These are phyloP conservation scores for Botrytis fragariae DNA, from an alignment of 2,329 filamentous ascomycete genomes.

Conservation along the genomic window DNA sequence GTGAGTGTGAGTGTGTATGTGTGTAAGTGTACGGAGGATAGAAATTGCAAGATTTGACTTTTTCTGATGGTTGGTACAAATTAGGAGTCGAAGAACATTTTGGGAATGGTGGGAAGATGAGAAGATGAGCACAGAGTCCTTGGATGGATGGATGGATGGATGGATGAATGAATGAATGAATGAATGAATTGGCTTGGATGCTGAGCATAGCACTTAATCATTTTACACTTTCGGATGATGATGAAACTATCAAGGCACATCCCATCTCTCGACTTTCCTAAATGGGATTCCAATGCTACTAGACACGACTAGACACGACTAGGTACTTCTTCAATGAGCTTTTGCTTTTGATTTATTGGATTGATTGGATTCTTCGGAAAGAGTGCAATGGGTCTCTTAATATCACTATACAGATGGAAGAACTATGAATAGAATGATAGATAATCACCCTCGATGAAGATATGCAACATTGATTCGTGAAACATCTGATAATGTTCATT, in stretches of 20 bases:
- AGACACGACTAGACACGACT: no score
- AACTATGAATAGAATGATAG: background rate
- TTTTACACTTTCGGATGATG: background rate
- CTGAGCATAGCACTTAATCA: background rate
- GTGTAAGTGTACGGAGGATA: background rate
- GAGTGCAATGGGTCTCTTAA: background rate
- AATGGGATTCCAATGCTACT: background rate
- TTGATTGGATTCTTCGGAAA: background rate
- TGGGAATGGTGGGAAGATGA: slow-evolving; percentile 10
- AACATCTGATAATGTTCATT: background rate
- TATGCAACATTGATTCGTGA: background rate
- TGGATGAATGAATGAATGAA: background rate
- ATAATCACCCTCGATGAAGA: background rate
- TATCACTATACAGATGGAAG: background rate
- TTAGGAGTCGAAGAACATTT: background rate
- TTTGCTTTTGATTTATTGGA: background rate
- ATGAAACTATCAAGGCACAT: slow-evolving; percentile 15
- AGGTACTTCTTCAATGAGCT: background rate
- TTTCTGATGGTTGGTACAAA: background rate
- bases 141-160: background rate
- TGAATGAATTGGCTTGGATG: background rate
- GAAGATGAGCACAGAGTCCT: no score
- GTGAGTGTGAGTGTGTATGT: background rate
- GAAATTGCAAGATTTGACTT: background rate
- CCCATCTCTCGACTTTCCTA: background rate